These are phyloP conservation scores for Heliamphora exappendiculata DNA, from an alignment of 148 eudicot genomes.

Conservation along the genomic window DNA sequence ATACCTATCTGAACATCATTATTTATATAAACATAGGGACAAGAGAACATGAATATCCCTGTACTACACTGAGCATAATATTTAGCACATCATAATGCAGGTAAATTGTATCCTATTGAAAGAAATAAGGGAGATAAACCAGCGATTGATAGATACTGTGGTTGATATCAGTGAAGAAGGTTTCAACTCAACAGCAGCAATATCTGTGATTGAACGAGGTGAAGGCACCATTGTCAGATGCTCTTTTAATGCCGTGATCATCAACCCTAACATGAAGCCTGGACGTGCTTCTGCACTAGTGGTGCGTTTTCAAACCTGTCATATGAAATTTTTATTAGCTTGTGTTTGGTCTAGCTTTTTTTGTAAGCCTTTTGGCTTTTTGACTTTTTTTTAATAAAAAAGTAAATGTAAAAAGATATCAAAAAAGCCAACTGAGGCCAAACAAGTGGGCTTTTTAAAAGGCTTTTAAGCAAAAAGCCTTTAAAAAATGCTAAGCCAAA, in stretches of 20 bases:
- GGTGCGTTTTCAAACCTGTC: conserved; percentile 35
- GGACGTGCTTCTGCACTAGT: conserved; percentile 56
- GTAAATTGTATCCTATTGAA: conserved; percentile 53
- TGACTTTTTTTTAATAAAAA: no score
- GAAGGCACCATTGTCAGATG: conserved; percentile 67
- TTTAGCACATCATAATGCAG: conserved; percentile 31
- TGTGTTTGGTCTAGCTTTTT: no score
- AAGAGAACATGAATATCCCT: no score
- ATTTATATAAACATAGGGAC: no score
- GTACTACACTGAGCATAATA: no score
- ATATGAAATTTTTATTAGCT: not conserved
- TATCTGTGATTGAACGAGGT: conserved; percentile 37
- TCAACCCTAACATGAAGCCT: conserved; percentile 56
- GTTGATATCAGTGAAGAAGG: conserved; percentile 52
- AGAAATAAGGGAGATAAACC: conserved; percentile 75
- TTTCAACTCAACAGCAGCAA: conserved; percentile 35
- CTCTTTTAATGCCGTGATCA: conserved; percentile 57
- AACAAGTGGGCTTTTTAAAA: no score
- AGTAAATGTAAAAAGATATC: no score
- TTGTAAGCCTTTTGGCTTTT: no score
- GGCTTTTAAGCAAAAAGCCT: no score
- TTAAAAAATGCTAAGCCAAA: no score
- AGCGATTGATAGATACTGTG: conserved; percentile 68
- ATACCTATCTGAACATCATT: no score
- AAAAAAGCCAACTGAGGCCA: no score